A percentile compares a stretch with the other conserved stretches of the same genome.
Evolutionary conservation across 441 rosid genomes (phyloP).

Genomic region (Populus hybrid): DNA sequence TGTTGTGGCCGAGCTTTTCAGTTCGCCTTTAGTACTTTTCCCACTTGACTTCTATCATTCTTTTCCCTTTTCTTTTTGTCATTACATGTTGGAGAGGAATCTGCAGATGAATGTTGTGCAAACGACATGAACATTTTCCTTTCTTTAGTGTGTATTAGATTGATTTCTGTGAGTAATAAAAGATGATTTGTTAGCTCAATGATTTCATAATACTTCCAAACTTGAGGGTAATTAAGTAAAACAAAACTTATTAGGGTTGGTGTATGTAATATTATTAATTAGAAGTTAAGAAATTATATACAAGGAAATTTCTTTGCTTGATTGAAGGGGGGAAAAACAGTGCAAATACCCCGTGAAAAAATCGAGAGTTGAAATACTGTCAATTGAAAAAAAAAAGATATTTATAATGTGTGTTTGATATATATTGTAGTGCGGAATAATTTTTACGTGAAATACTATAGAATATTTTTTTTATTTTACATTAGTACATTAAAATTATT

Average conservation of each 20-base stretch:
- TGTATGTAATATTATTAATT: too few species aligned
- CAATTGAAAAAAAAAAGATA: too few species aligned
- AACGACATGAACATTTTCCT: background rate
- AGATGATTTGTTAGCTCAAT: background rate
- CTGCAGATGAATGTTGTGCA: conserved; percentile 26
- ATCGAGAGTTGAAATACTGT: too few species aligned
- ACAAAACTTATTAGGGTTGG: too few species aligned
- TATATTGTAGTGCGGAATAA: too few species aligned
- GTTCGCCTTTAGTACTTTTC: conserved; percentile 5
- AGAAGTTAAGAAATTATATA: too few species aligned
- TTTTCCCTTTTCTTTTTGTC: conserved; percentile 4
- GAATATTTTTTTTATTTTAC: too few species aligned
- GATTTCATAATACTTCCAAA: background rate
- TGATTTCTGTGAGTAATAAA: background rate
- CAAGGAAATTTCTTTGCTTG: background rate
- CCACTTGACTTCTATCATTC: conserved; percentile 8
- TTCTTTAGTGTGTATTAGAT: background rate
- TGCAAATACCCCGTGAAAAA: too few species aligned
- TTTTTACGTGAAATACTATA: too few species aligned
- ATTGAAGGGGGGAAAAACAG: background rate
- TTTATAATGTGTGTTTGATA: too few species aligned
- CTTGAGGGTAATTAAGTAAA: too few species aligned
- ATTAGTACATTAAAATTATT: too few species aligned
- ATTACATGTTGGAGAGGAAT: conserved; percentile 13
- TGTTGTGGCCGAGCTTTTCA: conserved; percentile 18